phyloP scores from a whole-genome alignment of 2,329 filamentous ascomycete species.

The Exophiala sp. region DNA sequence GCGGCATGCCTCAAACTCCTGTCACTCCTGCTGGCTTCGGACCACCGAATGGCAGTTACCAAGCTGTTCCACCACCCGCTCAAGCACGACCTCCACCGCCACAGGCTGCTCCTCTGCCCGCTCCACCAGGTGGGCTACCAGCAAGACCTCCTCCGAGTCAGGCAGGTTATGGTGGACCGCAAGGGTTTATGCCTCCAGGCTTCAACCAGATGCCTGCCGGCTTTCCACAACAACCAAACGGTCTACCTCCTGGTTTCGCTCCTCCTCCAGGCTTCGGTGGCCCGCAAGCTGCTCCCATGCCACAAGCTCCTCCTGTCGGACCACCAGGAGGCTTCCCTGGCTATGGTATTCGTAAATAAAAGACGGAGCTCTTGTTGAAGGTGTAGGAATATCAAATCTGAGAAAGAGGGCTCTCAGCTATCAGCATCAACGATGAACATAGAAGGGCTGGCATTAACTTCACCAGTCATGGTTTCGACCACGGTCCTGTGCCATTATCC shows the following conservation, averaged over 20 bases:
- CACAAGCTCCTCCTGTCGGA: slow-evolving; percentile 27
- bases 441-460: no score
- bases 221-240: slow-evolving; percentile 37
- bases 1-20: slow-evolving; percentile 27
- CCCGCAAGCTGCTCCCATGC: slow-evolving; percentile 17
- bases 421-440: no score
- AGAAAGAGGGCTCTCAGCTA: no score
- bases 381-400: neutral
- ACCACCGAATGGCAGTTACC: slow-evolving; percentile 40
- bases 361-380: neutral
- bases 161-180: slow-evolving; percentile 64
- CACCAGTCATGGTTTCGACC: no score
- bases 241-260: slow-evolving; percentile 50
- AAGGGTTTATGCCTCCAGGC: slow-evolving; percentile 49
- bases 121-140: slow-evolving; percentile 55
- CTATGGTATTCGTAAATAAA: slow-evolving; percentile 24
- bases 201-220: slow-evolving; percentile 35
- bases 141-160: slow-evolving; percentile 68
- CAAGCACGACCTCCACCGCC: slow-evolving; percentile 53
- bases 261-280: slow-evolving; percentile 47
- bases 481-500: no score
- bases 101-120: slow-evolving; percentile 49
- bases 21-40: slow-evolving; percentile 42
- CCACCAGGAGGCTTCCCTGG: slow-evolving; percentile 20
- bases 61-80: slow-evolving; percentile 41